Conservation (phyloP, 2,329 filamentous ascomycete species). For the Microdochium nivale region DNA sequence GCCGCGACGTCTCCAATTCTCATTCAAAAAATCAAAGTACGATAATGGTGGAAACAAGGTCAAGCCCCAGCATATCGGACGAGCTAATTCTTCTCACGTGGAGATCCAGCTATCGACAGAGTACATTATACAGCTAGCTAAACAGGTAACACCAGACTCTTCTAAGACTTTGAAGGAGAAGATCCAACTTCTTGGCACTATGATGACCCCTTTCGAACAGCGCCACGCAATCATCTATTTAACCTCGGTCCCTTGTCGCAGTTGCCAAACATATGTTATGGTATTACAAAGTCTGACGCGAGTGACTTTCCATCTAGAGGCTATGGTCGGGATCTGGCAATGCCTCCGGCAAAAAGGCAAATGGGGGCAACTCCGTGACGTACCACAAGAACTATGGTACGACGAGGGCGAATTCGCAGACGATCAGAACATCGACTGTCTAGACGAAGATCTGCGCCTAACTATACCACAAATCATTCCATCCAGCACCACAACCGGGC, state of each 20-base stretch:
- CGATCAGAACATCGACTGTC: background rate
- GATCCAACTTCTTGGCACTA: background rate
- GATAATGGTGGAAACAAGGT: constrained; percentile 7
- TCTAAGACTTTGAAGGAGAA: background rate
- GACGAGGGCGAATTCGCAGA: background rate
- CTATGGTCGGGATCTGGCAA: background rate
- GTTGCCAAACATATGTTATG: background rate
- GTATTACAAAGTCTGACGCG: background rate
- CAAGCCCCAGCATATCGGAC: constrained; percentile 8
- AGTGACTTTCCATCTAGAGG: background rate
- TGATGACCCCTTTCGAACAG: background rate
- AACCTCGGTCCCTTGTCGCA: background rate
- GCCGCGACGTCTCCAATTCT: constrained; percentile 5
- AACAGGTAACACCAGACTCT: background rate
- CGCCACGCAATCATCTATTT: background rate
- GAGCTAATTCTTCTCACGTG: constrained; percentile 14
- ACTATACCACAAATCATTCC: too few species aligned
- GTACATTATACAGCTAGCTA: constrained; percentile 6
- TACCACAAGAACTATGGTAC: background rate
- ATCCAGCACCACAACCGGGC: too few species aligned
- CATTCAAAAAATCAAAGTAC: constrained; percentile 8
- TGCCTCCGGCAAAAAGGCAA: background rate
- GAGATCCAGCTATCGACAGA: constrained; percentile 12
- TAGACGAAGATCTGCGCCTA: too few species aligned
- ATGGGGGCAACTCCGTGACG: background rate